Conservation (phyloP, 2,329 filamentous ascomycete genomes). For the Fusarium sp. region DNA sequence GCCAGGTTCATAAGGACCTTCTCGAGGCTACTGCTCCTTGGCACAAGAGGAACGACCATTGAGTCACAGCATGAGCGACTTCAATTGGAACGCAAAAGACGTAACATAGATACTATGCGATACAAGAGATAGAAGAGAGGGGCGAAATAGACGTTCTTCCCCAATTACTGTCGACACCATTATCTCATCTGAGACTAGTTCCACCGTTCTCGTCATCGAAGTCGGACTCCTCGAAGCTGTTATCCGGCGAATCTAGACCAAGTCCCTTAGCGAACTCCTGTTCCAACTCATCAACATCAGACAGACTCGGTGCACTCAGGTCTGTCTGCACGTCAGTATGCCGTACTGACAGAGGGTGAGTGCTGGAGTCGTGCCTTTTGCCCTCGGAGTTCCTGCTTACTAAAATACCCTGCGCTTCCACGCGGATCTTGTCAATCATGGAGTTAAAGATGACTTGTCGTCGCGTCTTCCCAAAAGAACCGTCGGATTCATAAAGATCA, state of each 20-base stretch:
- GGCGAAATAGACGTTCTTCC: background rate
- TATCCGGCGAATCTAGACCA: slow-evolving; percentile 2
- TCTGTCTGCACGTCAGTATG: slow-evolving; percentile 29
- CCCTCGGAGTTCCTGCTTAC: slow-evolving; percentile 43
- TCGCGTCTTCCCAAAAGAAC: background rate
- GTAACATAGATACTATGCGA: background rate
- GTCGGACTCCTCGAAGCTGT: slow-evolving; percentile 11
- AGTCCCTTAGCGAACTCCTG: slow-evolving; percentile 25
- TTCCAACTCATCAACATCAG: slow-evolving; percentile 32
- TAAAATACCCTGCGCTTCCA: slow-evolving; percentile 49
- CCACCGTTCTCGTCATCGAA: slow-evolving; percentile 40
- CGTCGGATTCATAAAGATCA: slow-evolving; percentile 45
- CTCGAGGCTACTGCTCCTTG: slow-evolving; percentile 58
- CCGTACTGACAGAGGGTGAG: slow-evolving; percentile 28
- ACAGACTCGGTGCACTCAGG: slow-evolving; percentile 9
- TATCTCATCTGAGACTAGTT: background rate
- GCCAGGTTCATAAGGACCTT: slow-evolving; percentile 54
- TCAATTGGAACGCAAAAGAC: too few species aligned
- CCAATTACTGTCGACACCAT: background rate
- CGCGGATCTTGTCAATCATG: slow-evolving; percentile 46
- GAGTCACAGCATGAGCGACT: background rate
- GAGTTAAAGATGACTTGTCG: slow-evolving; percentile 45
- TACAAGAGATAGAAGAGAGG: background rate
- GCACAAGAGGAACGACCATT: slow-evolving; percentile 56
- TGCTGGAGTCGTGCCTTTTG: slow-evolving; percentile 52